These are phyloP conservation scores for Stachybotrys chlorohalonatus DNA, from an alignment of 2,329 filamentous ascomycete genomes.

Conservation along the genomic window DNA sequence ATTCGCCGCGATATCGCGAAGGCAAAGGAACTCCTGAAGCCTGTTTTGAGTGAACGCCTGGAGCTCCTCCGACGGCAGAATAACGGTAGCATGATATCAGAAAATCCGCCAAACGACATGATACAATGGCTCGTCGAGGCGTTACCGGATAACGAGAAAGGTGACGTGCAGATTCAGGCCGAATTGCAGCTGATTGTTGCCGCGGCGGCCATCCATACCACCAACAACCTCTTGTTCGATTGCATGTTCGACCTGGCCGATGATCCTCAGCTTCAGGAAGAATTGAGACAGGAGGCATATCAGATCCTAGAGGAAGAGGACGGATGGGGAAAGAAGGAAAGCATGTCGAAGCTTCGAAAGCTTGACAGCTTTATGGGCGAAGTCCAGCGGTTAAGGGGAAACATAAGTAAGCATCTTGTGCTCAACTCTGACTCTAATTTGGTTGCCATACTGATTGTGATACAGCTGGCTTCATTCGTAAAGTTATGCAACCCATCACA, in stretches of 20 bases:
- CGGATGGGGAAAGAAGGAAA: slow-evolving; percentile 32
- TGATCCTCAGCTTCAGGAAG: slow-evolving; percentile 35
- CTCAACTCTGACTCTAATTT: not conserved
- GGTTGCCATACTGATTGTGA: not conserved
- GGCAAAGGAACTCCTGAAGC: slow-evolving; percentile 33
- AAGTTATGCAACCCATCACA: slow-evolving; percentile 33
- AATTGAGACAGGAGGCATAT: slow-evolving; percentile 38
- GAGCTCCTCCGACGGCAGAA: slow-evolving; percentile 27
- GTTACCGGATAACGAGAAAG: slow-evolving; percentile 27
- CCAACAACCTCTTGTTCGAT: slow-evolving; percentile 34
- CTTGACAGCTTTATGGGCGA: slow-evolving; percentile 42
- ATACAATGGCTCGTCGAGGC: slow-evolving; percentile 36
- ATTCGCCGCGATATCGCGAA: slow-evolving; percentile 32
- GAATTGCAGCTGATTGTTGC: slow-evolving; percentile 34
- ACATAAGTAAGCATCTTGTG: slow-evolving; percentile 26
- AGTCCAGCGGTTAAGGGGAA: slow-evolving; percentile 27
- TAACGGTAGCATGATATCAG: slow-evolving; percentile 7
- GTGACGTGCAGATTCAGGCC: slow-evolving; percentile 27
- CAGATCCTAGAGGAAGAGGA: slow-evolving; percentile 30
- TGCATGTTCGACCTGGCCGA: slow-evolving; percentile 41
- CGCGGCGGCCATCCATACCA: slow-evolving; percentile 36
- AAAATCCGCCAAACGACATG: slow-evolving; percentile 29
- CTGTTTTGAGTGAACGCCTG: slow-evolving; percentile 36
- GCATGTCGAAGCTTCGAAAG: slow-evolving; percentile 33
- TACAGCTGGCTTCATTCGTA: slow-evolving; percentile 33